These are phyloP conservation scores for Dissophora ornata DNA, from an alignment of 192 early-diverging fungal species.

Conservation along the genomic window DNA sequence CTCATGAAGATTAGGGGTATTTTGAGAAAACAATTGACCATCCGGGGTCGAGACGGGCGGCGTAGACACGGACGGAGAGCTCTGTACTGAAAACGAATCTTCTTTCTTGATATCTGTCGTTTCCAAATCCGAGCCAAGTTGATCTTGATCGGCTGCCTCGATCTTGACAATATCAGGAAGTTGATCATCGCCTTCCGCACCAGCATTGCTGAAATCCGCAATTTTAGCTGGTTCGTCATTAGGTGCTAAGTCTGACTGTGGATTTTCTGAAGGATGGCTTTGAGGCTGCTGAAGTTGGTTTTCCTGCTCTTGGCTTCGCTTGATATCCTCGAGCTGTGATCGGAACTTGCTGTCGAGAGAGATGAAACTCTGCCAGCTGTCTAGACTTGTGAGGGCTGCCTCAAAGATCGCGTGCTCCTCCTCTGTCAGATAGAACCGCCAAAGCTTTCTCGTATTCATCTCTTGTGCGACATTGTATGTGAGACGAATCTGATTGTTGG, in stretches of 20 bases:
- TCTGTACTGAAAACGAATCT: slow-evolving; percentile 22
- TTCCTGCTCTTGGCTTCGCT: slow-evolving; percentile 10
- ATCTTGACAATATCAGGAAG: slow-evolving; percentile 17
- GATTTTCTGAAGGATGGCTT: slow-evolving; percentile 7
- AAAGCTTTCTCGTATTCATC: slow-evolving; percentile 49
- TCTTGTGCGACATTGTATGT: slow-evolving; percentile 45
- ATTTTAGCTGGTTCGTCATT: slow-evolving; percentile 1
- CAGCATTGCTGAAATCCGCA: slow-evolving; percentile 4
- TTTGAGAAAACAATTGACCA: slow-evolving; percentile 21
- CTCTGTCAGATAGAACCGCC: slow-evolving; percentile 53
- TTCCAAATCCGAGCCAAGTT: slow-evolving; percentile 6
- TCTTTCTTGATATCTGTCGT: slow-evolving; percentile 37
- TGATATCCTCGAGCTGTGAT: slow-evolving; percentile 16
- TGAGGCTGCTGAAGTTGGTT: slow-evolving; percentile 11
- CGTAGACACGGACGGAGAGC: slow-evolving; percentile 23
- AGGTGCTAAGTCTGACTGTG: slow-evolving; percentile 5
- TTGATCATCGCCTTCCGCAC: neutral
- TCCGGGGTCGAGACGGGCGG: slow-evolving; percentile 25
- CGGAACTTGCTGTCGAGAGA: slow-evolving; percentile 38
- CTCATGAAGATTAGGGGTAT: slow-evolving; percentile 31
- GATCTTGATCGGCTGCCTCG: slow-evolving; percentile 27
- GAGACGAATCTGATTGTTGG: slow-evolving; percentile 34
- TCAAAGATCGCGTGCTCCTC: slow-evolving; percentile 54
- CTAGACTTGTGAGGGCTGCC: slow-evolving; percentile 41
- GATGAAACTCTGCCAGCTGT: slow-evolving; percentile 56